phyloP scores from a whole-genome alignment of 306 rosid genomes.

The Malus sylvestris region DNA sequence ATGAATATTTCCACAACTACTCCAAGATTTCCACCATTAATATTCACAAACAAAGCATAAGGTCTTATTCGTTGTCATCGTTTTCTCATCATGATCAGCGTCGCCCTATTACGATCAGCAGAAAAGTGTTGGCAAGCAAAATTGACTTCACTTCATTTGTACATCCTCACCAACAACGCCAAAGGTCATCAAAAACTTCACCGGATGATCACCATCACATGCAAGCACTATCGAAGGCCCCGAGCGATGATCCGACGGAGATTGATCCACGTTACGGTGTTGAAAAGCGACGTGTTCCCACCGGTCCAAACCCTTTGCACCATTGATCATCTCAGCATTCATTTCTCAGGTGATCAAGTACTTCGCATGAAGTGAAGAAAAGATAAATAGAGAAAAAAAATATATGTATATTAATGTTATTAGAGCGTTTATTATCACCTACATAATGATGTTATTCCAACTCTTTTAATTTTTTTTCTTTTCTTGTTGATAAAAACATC shows the following conservation, averaged over 20 bases:
- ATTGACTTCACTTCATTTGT: conserved; percentile 72
- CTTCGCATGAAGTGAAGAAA: background rate
- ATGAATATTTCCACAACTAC: conserved; percentile 45
- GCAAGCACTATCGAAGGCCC: conserved; percentile 18
- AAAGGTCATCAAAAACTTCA: background rate
- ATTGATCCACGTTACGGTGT: conserved; percentile 88
- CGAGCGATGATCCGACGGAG: conserved; percentile 9
- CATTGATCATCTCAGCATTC: conserved; percentile 30
- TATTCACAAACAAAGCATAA: conserved; percentile 24
- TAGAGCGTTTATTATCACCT: background rate
- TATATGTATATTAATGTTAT: too few relatives aligned
- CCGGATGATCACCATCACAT: conserved; percentile 1
- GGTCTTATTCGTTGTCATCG: conserved; percentile 2
- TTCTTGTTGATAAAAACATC: background rate
- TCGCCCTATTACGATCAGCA: conserved; percentile 20
- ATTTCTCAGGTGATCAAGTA: conserved; percentile 1
- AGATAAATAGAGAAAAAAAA: background rate
- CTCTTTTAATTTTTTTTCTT: background rate
- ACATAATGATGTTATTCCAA: background rate
- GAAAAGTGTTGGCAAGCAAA: conserved; percentile 71
- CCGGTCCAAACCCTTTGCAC: conserved; percentile 95
- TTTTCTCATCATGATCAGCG: conserved; percentile 15
- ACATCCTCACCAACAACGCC: conserved; percentile 21
- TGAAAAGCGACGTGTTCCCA: conserved; percentile 86
- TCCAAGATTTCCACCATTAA: conserved; percentile 29